phyloP scores from a whole-genome alignment of 2,329 filamentous ascomycete genomes.

The Aureobasidium leucospermi region DNA sequence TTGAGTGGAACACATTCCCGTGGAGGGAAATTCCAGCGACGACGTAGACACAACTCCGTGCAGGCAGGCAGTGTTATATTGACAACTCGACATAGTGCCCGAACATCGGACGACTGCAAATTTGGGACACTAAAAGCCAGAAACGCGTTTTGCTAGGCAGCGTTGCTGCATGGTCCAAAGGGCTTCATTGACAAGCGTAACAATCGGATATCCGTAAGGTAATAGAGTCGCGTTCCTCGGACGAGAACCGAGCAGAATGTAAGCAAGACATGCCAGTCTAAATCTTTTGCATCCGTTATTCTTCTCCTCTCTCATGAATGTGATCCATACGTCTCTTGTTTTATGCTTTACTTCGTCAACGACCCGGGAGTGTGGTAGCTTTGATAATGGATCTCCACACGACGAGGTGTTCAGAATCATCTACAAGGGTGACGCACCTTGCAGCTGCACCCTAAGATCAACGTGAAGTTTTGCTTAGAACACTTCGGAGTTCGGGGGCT shows the following conservation, averaged over 20 bases:
- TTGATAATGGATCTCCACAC: background rate
- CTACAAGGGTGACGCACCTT: constrained; percentile 2
- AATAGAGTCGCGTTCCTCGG: background rate
- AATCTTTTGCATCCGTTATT: background rate
- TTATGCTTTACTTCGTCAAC: background rate
- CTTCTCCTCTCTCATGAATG: background rate
- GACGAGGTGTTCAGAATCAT: background rate
- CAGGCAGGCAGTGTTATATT: background rate
- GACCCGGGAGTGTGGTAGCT: constrained; percentile 3
- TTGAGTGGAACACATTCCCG: no score
- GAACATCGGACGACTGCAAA: background rate
- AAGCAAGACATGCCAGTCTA: background rate
- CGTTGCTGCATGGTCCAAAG: background rate
- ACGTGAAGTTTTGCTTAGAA: background rate
- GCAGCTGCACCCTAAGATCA: background rate
- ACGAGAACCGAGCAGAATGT: background rate
- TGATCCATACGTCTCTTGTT: background rate
- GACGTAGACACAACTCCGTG: background rate
- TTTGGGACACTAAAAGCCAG: constrained; percentile 8
- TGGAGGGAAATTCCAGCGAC: no score
- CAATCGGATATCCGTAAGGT: background rate
- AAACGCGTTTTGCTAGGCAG: constrained; percentile 9
- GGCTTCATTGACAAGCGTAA: background rate
- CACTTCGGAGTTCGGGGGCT: background rate
- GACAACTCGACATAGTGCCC: background rate